phyloP scores from a whole-genome alignment of 2,329 filamentous ascomycete genomes.

The Fusarium aywerte region DNA sequence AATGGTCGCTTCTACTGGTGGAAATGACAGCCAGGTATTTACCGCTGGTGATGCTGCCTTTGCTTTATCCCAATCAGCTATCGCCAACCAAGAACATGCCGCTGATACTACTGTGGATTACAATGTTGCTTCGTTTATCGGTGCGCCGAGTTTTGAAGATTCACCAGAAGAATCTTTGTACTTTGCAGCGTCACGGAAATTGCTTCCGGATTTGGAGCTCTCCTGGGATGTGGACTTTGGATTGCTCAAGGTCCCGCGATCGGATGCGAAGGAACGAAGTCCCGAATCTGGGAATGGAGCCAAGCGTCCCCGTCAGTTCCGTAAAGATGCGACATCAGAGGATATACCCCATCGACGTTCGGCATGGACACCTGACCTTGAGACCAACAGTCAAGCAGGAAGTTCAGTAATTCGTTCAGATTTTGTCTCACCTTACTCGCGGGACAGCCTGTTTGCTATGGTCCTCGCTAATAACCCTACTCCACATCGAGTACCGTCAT shows the following conservation, averaged over 20 bases:
- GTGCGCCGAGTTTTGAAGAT: constrained; percentile 26
- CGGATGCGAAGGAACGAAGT: constrained; percentile 17
- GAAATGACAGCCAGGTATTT: constrained; percentile 33
- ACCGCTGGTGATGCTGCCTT: constrained; percentile 34
- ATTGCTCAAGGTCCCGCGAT: constrained; percentile 25
- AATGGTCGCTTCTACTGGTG: constrained; percentile 33
- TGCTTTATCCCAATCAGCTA: constrained; percentile 21
- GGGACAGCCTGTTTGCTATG: constrained; percentile 43
- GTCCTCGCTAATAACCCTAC: constrained; percentile 39
- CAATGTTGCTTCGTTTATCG: constrained; percentile 27
- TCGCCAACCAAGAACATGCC: constrained; percentile 25
- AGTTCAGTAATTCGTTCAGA: not conserved
- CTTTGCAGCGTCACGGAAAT: constrained; percentile 24
- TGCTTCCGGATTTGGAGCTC: constrained; percentile 38
- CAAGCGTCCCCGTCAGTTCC: constrained; percentile 31
- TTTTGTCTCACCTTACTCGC: constrained; percentile 26
- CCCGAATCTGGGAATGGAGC: constrained; percentile 24
- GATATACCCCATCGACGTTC: constrained; percentile 20
- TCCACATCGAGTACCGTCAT: constrained; percentile 36
- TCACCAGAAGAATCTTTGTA: constrained; percentile 26
- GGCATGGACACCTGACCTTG: constrained; percentile 33
- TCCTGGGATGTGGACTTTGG: constrained; percentile 40
- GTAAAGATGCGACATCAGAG: constrained; percentile 25
- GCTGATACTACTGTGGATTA: constrained; percentile 34
- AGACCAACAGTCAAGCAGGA: constrained; percentile 20